Evolutionary conservation across 306 rosid genomes (phyloP), one percentile per base, ranked within the genome.

Genomic region (Ormosia emarginata): DNA sequence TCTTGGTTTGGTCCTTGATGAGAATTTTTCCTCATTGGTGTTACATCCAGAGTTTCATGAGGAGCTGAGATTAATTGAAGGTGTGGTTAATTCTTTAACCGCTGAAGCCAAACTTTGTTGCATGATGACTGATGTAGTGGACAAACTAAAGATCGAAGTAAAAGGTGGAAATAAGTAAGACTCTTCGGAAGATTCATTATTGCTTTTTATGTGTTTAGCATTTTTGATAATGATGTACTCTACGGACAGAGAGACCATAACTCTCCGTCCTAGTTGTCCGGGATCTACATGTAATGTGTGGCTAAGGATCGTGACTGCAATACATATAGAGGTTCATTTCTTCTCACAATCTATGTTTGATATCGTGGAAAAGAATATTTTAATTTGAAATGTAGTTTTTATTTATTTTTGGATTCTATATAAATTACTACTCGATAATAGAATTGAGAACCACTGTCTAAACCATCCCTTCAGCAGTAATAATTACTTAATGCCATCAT

Each of bases 41-140:
- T 85, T 95, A 81, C 92, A 90, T 85, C 85, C 90, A 17, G 88
- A 87, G 81, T 91, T 91, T 87, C 97, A 90, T 1, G 88, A 87
- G 74, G 97, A 93, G 89, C 82, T 95, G 80, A 88, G 88, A 66
- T 82, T 76, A 3, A 78, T 91, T 71, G 91, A 75, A 74, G 85
- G 24, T 67, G 9, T 84, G 78, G 93, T 89, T 68, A 74, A 74
- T 65, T 87, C 90, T 81, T 86, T 90, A 67, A 79, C 95, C 76
- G 70, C 79, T 41, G 95, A 93, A 81, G 87, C 95, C 46, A 93
- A 87, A 83, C 8, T 79, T 40, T 89, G 91, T 68, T 84, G 90
- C 77, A 58, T 72, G 67, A 77, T 90, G 79, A 85, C 90, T 49
- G 86, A 40, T 79, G 89, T 87, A 34, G 88, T 73, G 8, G 91